These are phyloP conservation scores for Teunomyces lycoperdinae DNA, from an alignment of 805 yeast species.

Conservation along the genomic window DNA sequence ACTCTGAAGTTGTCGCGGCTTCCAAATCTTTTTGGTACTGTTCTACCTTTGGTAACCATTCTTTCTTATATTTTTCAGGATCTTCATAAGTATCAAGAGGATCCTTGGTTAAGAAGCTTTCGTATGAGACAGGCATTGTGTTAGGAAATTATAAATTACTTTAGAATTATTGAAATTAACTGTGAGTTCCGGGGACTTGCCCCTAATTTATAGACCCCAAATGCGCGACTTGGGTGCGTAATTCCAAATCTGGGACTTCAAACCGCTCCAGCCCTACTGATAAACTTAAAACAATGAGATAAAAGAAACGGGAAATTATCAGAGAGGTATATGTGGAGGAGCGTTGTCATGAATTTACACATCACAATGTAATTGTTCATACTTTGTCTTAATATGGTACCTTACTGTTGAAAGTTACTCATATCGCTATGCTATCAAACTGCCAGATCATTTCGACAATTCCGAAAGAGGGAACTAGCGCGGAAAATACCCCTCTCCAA, in stretches of 20 bases:
- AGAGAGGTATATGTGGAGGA: no score
- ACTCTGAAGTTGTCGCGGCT: conserved; percentile 30
- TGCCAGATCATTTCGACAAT: no score
- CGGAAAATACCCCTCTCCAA: no score
- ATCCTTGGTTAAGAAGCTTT: conserved; percentile 30
- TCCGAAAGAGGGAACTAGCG: no score
- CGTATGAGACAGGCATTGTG: conserved; percentile 12
- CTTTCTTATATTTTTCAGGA: conserved; percentile 35
- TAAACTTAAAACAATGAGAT: not conserved
- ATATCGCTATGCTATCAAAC: no score
- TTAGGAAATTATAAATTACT: not conserved
- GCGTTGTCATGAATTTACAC: no score
- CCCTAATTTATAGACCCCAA: not conserved
- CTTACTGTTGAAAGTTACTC: no score
- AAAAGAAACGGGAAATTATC: no score
- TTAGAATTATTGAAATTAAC: not conserved
- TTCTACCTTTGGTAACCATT: conserved; percentile 48
- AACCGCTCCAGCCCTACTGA: not conserved
- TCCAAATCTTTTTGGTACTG: conserved; percentile 37
- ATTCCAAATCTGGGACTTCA: not conserved
- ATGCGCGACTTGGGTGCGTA: not conserved
- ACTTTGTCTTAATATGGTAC: no score
- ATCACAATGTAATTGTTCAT: no score
- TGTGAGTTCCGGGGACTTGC: not conserved
- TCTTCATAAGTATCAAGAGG: conserved; percentile 35